Base-by-base conservation (phyloP, 441 rosid species). In the Corymbia calophylla region DNA sequence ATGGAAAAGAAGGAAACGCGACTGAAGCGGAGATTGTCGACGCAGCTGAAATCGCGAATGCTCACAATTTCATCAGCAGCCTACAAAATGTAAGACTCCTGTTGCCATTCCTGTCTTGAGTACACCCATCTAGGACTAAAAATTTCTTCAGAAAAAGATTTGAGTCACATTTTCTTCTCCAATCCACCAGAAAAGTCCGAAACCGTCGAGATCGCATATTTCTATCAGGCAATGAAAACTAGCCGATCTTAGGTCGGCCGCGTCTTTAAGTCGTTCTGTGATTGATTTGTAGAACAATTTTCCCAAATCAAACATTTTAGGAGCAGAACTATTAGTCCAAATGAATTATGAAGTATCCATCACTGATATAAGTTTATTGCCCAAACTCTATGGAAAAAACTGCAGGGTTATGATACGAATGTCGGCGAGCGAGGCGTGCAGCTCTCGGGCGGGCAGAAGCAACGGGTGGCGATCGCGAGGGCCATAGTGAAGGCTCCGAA, bases 1-100 rank as follows among this genome's bases (percentile, higher is more conserved):
- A 94, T 48, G 96, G 95, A 17, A 95, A 95, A 90, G 94, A 93
- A 84, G 92, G 95, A 10, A 89, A 93, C 12, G 91, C 93, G 2
- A 91, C 93, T 3, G 96, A 95, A 85, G 90, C 93, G 35, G 96
- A 95, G 73, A 93, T 95, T 54, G n/a, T 93, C 73, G 88, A 94
- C 5, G 96, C 96, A 1, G 91, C 96, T 44, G 94, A 93, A 87
- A 73, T 17, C 8, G 84, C 84, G 12, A 73, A 73, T 35, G 90
- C 90, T 44, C 87, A 85, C 39, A 89, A 51, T 77, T 89, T 89
- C 90, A 86, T 89, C 64, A 86, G 90, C 56, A 39, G 88, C 90
- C 81, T 89, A 27, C 88, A 86, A 66, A 56, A 86, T 86, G 90
- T 89, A 53, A 81, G 55, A 39, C 17, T 89, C 51, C 29, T 25